Percentiles rank a stretch among this genome's conserved stretches.
Conservation (phyloP, 306 rosid genomes). For the Clitoria ternatea region DNA sequence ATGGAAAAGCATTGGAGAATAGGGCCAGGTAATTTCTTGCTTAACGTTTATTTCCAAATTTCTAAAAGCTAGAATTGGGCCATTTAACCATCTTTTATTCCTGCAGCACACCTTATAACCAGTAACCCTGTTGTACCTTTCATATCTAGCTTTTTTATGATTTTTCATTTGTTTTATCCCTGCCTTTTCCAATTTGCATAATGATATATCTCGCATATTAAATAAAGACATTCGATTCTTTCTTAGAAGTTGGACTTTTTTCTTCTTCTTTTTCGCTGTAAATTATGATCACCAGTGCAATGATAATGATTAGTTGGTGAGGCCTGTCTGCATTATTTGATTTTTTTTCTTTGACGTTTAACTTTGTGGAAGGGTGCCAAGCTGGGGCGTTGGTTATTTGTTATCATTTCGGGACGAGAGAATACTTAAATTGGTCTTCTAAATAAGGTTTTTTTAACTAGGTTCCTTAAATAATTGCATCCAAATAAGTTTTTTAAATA, state of each 20-base stretch:
- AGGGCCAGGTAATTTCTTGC: conserved; percentile 26
- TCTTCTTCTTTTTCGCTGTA: no score
- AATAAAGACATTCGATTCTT: neutral
- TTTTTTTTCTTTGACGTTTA: neutral
- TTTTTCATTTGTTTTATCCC: neutral
- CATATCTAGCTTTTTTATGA: neutral
- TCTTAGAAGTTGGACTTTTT: neutral
- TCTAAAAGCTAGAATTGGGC: conserved; percentile 19
- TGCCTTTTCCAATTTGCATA: neutral
- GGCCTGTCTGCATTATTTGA: neutral
- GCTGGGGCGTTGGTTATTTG: neutral
- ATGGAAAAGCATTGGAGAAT: conserved; percentile 32
- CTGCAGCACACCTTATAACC: neutral
- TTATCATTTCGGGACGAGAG: no score
- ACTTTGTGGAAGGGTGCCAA: neutral
- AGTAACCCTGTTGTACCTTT: neutral
- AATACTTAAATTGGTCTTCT: no score
- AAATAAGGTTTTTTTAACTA: no score
- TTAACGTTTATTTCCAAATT: conserved; percentile 3
- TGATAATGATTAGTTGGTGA: neutral
- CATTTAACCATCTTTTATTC: neutral
- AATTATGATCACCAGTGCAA: neutral
- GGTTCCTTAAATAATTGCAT: no score
- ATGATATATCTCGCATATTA: neutral
- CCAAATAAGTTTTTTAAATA: no score